Evolutionary conservation across 192 early-diverging fungal species (phyloP), one percentile per base, ranked within the genome.

Genomic region (Coemansia sp.): DNA sequence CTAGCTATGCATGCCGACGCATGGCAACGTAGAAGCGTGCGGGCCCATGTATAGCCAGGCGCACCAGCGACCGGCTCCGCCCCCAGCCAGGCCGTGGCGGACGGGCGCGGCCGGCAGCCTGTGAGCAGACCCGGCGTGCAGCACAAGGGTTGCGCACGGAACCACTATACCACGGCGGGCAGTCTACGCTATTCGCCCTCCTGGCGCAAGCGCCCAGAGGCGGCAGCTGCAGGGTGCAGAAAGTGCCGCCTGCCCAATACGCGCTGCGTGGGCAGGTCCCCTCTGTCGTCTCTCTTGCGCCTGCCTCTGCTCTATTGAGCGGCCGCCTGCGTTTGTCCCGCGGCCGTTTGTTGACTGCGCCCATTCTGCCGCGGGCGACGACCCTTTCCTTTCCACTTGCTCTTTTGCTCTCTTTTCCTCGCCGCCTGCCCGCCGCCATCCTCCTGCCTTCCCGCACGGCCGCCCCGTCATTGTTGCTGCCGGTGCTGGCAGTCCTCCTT

Each of bases 341-440:
- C 40, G 49, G 49, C 49, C 42, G 49, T 51, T 51, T 51, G 49
- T 51, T 51, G 49, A 40, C 49, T 30, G 29, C 19, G 28, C 17
- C 33, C 47, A 38, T 28, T 28, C 39, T 51, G 29, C 35, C 25
- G 23, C 34, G 22, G 27, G 27, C 17, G 23, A 20, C 21, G 18
- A 19, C 49, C 13, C 47, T 30, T 33, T 34, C 37, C 38, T 28
- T 56, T n/a, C n/a, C n/a, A n/a, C n/a, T n/a, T n/a, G n/a, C n/a
- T n/a, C n/a, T n/a, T n/a, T n/a, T n/a, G n/a, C 40, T 38, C 34
- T 44, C 12, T 30, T 27, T 65, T 57, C 47, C 46, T 35, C 50
- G 9, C 47, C 35, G 37, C 39, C 26, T 47, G 39, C 38, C 47
- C 50, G 13, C 18, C 21, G 35, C 19, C n/a, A 26, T 40, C 23